phyloP scores from a whole-genome alignment of 164 flowering plant species.

The Hamamelis virginiana region DNA sequence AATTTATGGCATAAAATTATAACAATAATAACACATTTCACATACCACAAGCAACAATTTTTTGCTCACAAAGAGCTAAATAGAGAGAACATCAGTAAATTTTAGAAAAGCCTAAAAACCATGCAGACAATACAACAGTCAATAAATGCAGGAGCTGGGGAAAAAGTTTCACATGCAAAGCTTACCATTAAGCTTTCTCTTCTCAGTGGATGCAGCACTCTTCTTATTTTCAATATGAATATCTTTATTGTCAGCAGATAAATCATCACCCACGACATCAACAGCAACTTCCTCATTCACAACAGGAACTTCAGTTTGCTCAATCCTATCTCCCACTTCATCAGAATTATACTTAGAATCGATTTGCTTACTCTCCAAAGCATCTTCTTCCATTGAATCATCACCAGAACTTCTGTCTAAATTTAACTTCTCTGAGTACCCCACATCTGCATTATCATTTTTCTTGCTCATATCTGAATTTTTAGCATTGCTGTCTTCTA shows the following conservation, averaged over 20 bases:
- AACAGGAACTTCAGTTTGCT: slow-evolving; percentile 34
- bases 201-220: slow-evolving; percentile 37
- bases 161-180: not conserved
- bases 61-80: not conserved
- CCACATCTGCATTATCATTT: slow-evolving; percentile 52
- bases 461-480: slow-evolving; percentile 46
- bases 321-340: slow-evolving; percentile 43
- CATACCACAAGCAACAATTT: not conserved
- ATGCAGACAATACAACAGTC: not conserved
- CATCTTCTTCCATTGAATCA: slow-evolving; percentile 89
- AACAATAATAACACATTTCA: not conserved
- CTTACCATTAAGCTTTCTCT: slow-evolving; percentile 73
- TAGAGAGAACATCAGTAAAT: not conserved
- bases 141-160: not conserved
- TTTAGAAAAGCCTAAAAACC: too few species aligned
- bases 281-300: slow-evolving; percentile 45
- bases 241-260: slow-evolving; percentile 35
- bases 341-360: slow-evolving; percentile 48
- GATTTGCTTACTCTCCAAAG: slow-evolving; percentile 56
- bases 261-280: slow-evolving; percentile 42
- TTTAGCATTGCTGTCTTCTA: slow-evolving; percentile 36
- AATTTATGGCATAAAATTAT: too few species aligned
- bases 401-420: slow-evolving; percentile 83
- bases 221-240: slow-evolving; percentile 30
- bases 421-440: slow-evolving; percentile 63